phyloP scores from a whole-genome alignment of 495 filamentous ascomycete species.

The Acidiella bohemica region DNA sequence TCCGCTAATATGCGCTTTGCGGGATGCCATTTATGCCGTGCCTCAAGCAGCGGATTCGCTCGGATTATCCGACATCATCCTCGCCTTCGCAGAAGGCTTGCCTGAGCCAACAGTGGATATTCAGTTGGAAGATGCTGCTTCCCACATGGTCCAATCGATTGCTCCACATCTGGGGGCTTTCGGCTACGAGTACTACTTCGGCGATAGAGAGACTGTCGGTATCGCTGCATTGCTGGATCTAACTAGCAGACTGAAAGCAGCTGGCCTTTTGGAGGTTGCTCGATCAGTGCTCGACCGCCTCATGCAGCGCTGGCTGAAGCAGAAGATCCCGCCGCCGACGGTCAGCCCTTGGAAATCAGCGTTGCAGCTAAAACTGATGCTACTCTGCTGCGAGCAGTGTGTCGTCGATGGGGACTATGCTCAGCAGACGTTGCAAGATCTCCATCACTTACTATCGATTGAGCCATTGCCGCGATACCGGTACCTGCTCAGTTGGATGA shows the following conservation, averaged over 20 bases:
- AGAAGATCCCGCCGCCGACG: constrained; percentile 28
- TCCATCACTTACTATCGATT: constrained; percentile 25
- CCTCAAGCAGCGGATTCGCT: constrained; percentile 15
- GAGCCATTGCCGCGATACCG: constrained; percentile 35
- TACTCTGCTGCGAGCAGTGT: constrained; percentile 26
- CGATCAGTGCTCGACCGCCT: constrained; percentile 25
- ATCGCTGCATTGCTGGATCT: constrained; percentile 34
- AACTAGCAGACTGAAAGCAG: constrained; percentile 29
- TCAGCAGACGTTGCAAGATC: constrained; percentile 20
- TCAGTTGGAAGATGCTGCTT: constrained; percentile 25
- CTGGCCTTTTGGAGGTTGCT: constrained; percentile 11
- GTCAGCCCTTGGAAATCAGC: constrained; percentile 34
- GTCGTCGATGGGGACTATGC: constrained; percentile 1
- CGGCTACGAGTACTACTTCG: constrained; percentile 32
- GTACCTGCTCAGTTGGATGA: constrained; percentile 36
- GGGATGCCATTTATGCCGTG: constrained; percentile 13
- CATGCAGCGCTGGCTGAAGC: constrained; percentile 29
- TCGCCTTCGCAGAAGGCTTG: constrained; percentile 22
- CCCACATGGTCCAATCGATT: constrained; percentile 17
- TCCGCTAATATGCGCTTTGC: constrained; percentile 19
- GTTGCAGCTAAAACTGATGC: constrained; percentile 33
- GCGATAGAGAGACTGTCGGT: constrained; percentile 25
- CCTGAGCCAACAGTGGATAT: constrained; percentile 28
- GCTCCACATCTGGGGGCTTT: constrained; percentile 1
- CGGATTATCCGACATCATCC: constrained; percentile 21